Base-by-base conservation (phyloP, 163 green algal species). In the Scenedesmus sp. region DNA sequence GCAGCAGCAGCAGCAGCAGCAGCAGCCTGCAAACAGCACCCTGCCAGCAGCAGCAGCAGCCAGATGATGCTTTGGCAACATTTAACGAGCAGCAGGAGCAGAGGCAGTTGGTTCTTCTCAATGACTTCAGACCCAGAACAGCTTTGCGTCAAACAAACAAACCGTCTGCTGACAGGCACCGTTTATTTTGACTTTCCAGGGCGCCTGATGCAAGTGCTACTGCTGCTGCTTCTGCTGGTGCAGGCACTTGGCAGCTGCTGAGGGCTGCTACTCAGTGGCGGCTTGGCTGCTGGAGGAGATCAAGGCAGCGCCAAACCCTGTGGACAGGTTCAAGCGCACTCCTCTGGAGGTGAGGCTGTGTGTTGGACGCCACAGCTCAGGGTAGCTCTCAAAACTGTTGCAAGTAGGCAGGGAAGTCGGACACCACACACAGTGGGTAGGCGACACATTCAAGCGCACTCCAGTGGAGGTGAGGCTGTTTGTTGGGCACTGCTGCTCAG, bases 281-380 rank as follows among this genome's bases (percentile, higher is more conserved):
- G 93, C 97, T 37, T 99, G 97, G 97, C 95, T 99, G 37, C 90
- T 99, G 4, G 87, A 92, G 53, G 91, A 96, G 18, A 51, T 95
- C 40, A 85, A 93, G 7, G 95, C 94, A 24, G 90, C 96, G 20
- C 59, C 96, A 83, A 99, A 98, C 84, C 91, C 95, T 24, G 81
- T 98, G 0, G 97, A 99, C 92, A 93, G 97, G 33, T 99, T 99
- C 94, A 96, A 97, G 79, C 94, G 97, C 61, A 99, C 97, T 1
- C 97, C 97, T 0, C 92, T 99, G 2, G 97, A 99, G 96, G 96
- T 98, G 61, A n/a, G n/a, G n/a, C n/a, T n/a, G n/a, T n/a, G n/a
- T n/a, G n/a, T n/a, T n/a, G n/a, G n/a, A n/a, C n/a, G n/a, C n/a
- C n/a, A n/a, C n/a, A n/a, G n/a, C n/a, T n/a, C n/a, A n/a, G n/a